Evolutionary conservation across 108 stramenopile species (phyloP), one percentile per base, ranked within the genome.

Genomic region (Stephanodiscus minutulus): DNA sequence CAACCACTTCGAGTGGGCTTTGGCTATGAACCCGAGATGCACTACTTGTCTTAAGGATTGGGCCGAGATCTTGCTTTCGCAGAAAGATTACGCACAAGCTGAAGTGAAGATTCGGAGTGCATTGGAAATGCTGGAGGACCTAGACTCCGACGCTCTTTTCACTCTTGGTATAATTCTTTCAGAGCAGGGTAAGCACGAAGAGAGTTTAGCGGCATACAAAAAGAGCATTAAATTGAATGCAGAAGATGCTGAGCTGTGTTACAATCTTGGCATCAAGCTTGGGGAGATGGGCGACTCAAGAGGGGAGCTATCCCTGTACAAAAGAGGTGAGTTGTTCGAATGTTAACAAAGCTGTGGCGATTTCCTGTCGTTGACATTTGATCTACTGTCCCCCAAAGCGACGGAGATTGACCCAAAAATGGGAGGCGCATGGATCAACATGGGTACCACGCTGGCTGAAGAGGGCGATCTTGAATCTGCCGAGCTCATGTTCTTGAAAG

Each of bases 41-140:
- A 83, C 82, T 2, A 88, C 87, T 20, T 88, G 88, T 68, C 55
- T 84, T 48, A 88, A 85, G 66, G 87, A 86, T 77, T 84, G 84
- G 83, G 77, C 82, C 20, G 87, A 88, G 61, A 71, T 86, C 37
- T 53, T 77, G 17, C 43, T 78, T n/a, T 69, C 72, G 1, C 82
- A 77, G 48, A 78, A 77, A 61, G 43, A 71, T 1, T 82, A 77
- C 58, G 60, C 11, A 1, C 76, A 79, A 41, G 85, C 88, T 1
- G 85, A 86, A 63, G 46, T 41, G 46, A 76, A 65, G 58, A 75
- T 88, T 27, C 69, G 74, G 11, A 20, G 57, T 25, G 81, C 83
- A 10, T 70, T 88, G 44, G 81, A 86, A 21, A 71, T 86, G 27
- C 47, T 88, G 43, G 83, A 83, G 52, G 61, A 74, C 29, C 71